Conservation (phyloP, 768 basidiomycete species). For the Pleurotus tuoliensis region DNA sequence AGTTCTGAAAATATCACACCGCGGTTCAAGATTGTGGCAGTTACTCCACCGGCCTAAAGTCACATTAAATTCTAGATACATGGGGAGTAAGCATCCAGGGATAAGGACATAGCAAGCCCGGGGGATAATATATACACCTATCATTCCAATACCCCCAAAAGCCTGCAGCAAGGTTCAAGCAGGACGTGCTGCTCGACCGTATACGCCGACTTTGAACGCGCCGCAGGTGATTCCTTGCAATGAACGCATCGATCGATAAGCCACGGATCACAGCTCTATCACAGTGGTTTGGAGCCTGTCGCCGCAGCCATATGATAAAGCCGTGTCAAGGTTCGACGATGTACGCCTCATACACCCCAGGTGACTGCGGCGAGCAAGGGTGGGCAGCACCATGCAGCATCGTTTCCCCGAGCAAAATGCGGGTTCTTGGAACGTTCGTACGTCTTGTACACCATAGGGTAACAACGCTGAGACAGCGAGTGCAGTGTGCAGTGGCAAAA, state of each 20-base stretch:
- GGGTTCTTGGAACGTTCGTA: not conserved
- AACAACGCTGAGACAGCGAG: not conserved
- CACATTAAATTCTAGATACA: not conserved
- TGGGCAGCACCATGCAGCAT: not conserved
- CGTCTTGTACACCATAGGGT: not conserved
- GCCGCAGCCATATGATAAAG: constrained; percentile 3
- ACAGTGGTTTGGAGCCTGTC: not conserved
- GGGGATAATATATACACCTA: not conserved
- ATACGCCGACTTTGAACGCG: not conserved
- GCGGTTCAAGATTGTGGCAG: not conserved
- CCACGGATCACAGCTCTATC: constrained; percentile 4
- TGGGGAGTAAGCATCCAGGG: not conserved
- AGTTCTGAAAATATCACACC: not conserved
- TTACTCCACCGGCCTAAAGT: not conserved
- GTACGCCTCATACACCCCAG: not conserved
- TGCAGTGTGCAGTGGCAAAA: not conserved
- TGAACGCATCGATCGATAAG: constrained; percentile 5
- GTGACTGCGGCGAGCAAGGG: not conserved
- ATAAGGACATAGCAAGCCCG: constrained; percentile 1
- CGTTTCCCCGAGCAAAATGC: not conserved
- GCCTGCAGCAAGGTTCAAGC: too few species aligned
- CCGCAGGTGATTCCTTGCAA: constrained; percentile 4
- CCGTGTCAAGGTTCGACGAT: not conserved
- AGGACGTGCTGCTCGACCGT: too few species aligned
- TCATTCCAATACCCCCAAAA: not conserved